phyloP scores from a whole-genome alignment of 129 eudicot species.

The Apium graveolens region DNA sequence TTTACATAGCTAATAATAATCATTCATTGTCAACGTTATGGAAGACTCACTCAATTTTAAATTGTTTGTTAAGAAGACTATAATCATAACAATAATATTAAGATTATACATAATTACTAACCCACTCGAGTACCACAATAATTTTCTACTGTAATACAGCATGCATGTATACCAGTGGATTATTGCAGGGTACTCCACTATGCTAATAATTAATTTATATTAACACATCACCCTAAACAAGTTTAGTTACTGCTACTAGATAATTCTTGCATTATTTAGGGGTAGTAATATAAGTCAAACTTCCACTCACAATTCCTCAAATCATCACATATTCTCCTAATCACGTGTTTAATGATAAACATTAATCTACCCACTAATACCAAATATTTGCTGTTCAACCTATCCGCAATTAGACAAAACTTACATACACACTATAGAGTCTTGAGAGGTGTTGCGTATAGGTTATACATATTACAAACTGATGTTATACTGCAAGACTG shows the following conservation, averaged over 20 bases:
- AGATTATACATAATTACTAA: background rate
- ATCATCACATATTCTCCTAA: background rate
- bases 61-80: background rate
- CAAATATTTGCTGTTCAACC: background rate
- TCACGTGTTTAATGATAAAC: conserved; percentile 8
- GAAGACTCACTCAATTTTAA: background rate
- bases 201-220: background rate
- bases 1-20: background rate
- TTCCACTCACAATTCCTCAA: background rate
- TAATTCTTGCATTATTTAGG: background rate
- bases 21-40: background rate
- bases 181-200: background rate
- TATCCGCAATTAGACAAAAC: background rate
- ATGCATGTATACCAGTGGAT: background rate
- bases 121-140: background rate
- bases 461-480: background rate
- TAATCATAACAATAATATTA: too few relatives aligned
- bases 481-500: background rate
- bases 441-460: too few relatives aligned
- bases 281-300: background rate
- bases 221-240: background rate
- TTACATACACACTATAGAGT: background rate
- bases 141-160: background rate
- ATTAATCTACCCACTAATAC: background rate
- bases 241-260: background rate